Evolutionary conservation across 345 rosid genomes (phyloP).

Genomic region (Jatropha curcas): DNA sequence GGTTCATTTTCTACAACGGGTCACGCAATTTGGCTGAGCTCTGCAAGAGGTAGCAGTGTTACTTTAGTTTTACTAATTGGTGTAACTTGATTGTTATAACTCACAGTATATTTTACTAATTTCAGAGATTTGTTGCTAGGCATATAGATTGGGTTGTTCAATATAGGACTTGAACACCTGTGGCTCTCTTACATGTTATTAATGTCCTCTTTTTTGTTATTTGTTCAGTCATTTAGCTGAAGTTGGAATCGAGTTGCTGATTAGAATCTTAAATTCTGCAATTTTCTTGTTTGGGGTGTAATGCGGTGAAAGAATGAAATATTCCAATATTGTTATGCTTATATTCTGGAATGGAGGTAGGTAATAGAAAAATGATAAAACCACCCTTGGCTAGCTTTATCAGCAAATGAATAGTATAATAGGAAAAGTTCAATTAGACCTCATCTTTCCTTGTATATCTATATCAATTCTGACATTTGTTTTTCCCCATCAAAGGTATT

Average conservation of each 20-base stretch:
- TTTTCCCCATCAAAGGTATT: too few relatives aligned
- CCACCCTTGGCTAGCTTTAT: not conserved
- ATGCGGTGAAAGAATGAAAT: too few relatives aligned
- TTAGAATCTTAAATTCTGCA: too few relatives aligned
- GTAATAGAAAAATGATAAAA: not conserved
- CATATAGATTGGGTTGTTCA: not conserved
- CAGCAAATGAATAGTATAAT: not conserved
- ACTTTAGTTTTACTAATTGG: not conserved
- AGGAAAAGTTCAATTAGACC: not conserved
- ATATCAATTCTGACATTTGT: not conserved
- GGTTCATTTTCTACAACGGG: conserved; percentile 77
- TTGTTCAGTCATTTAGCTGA: not conserved
- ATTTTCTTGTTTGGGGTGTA: too few relatives aligned
- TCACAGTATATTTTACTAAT: too few relatives aligned
- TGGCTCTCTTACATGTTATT: too few relatives aligned
- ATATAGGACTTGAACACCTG: too few relatives aligned
- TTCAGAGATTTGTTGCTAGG: not conserved
- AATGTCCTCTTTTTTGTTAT: too few relatives aligned
- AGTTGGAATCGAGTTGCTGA: too few relatives aligned
- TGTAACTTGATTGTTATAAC: too few relatives aligned
- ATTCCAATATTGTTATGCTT: not conserved
- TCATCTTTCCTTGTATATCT: not conserved
- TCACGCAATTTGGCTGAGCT: conserved; percentile 60
- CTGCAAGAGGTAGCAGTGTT: conserved; percentile 52
- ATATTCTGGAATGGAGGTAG: not conserved